Evolutionary conservation across 768 basidiomycete species (phyloP).

Genomic region (Auriscalpium orientale): DNA sequence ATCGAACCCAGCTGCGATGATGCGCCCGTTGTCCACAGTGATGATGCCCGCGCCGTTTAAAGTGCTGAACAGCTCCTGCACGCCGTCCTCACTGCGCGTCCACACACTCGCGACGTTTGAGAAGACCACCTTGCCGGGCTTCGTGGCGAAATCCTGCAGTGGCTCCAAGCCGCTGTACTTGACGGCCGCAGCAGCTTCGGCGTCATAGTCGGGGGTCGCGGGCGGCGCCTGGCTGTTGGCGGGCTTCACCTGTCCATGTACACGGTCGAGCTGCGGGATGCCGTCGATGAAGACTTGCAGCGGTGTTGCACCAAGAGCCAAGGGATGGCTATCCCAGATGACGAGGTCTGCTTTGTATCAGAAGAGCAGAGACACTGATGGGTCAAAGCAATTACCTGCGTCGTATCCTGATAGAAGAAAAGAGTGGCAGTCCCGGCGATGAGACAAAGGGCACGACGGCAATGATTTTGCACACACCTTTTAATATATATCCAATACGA

Average conservation of each 20-base stretch:
- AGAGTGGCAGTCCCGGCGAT: no score
- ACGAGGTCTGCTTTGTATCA: constrained; percentile 47
- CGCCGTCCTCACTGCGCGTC: constrained; percentile 9
- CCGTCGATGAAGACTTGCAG: constrained; percentile 83
- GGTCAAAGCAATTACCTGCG: not conserved
- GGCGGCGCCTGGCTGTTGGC: constrained; percentile 40
- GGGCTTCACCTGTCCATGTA: constrained; percentile 32
- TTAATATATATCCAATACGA: constrained; percentile 59
- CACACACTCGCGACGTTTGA: constrained; percentile 39
- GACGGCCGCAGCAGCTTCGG: constrained; percentile 49
- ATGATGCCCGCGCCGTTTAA: not conserved
- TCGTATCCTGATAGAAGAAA: not conserved
- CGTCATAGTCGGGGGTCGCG: constrained; percentile 44
- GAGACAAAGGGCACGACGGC: no score
- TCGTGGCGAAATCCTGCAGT: constrained; percentile 30
- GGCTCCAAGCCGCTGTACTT: constrained; percentile 62
- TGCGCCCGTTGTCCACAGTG: not conserved
- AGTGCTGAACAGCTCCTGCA: constrained; percentile 14
- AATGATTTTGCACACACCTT: constrained; percentile 31
- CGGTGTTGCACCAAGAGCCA: constrained; percentile 71
- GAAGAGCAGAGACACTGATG: not conserved
- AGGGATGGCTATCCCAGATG: constrained; percentile 72
- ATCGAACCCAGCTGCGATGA: constrained; percentile 24
- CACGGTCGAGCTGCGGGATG: constrained; percentile 53
- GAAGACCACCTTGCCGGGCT: constrained; percentile 39